These are phyloP conservation scores for Cercospora sp. DNA, from an alignment of 2,329 filamentous ascomycete species.

Conservation along the genomic window DNA sequence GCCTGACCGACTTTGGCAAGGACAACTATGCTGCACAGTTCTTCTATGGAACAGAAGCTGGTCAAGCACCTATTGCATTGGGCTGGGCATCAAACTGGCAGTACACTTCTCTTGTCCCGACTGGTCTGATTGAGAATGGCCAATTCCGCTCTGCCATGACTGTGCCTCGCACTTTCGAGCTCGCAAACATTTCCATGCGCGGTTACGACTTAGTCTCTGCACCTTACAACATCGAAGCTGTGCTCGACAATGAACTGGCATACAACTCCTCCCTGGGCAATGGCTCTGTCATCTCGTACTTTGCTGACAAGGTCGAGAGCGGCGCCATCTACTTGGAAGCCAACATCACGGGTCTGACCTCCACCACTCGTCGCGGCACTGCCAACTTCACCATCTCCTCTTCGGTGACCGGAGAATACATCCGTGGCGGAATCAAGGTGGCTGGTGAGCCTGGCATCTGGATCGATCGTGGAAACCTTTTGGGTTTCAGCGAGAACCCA, in stretches of 20 bases:
- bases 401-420: conserved; percentile 51
- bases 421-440: conserved; percentile 53
- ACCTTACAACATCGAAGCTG: conserved; percentile 52
- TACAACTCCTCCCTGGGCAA: conserved; percentile 51
- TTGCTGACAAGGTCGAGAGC: conserved; percentile 49
- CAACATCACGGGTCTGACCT: conserved; percentile 51
- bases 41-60: conserved; percentile 51
- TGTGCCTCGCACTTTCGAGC: conserved; percentile 54
- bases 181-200: conserved; percentile 54
- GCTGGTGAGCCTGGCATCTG: conserved; percentile 46
- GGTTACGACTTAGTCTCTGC: conserved; percentile 56
- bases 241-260: conserved; percentile 51
- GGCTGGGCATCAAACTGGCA: conserved; percentile 64
- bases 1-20: conserved; percentile 38
- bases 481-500: conserved; percentile 52
- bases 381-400: conserved; percentile 58
- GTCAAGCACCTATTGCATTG: conserved; percentile 49
- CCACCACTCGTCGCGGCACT: conserved; percentile 38
- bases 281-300: conserved; percentile 53
- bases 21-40: conserved; percentile 61
- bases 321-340: conserved; percentile 58
- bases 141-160: conserved; percentile 56
- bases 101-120: conserved; percentile 56
- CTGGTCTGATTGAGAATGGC: conserved; percentile 50
- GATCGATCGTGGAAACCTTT: conserved; percentile 53